Evolutionary conservation across 2,329 filamentous ascomycete species (phyloP).

Genomic region (Coniochaeta sp.): DNA sequence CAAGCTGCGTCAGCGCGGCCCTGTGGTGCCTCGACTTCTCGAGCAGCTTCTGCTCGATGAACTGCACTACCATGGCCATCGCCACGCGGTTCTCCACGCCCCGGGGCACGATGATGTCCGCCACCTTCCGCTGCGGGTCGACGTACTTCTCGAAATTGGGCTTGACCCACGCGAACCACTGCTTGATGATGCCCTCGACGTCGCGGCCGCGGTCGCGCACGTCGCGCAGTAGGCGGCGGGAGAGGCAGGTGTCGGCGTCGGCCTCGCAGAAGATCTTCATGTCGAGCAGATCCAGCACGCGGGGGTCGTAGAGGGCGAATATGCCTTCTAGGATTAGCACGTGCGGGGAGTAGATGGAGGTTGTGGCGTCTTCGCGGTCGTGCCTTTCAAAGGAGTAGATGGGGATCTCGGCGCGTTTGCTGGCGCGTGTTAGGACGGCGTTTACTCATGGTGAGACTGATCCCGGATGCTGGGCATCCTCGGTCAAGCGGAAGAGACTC

Average conservation of each 20-base stretch:
- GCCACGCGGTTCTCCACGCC: slow-evolving; percentile 93
- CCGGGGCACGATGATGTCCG: slow-evolving; percentile 91
- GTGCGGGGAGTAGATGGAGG: slow-evolving; percentile 90
- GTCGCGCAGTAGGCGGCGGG: slow-evolving; percentile 79
- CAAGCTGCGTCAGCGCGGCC: slow-evolving; percentile 68
- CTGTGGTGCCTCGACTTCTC: slow-evolving; percentile 82
- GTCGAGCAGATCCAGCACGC: slow-evolving; percentile 80
- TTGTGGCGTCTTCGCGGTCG: slow-evolving; percentile 69
- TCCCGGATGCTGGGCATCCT: slow-evolving; percentile 8
- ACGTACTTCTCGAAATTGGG: slow-evolving; percentile 95
- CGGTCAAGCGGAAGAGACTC: slow-evolving; percentile 25
- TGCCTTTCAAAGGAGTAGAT: slow-evolving; percentile 95
- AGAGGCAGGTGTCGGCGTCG: slow-evolving; percentile 88
- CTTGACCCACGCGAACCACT: slow-evolving; percentile 96
- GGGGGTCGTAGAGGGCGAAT: slow-evolving; percentile 82
- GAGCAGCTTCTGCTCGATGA: slow-evolving; percentile 79
- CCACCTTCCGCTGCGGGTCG: slow-evolving; percentile 81
- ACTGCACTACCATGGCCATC: slow-evolving; percentile 90
- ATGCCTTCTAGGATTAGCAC: slow-evolving; percentile 95
- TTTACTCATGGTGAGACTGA: neutral
- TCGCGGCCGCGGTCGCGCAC: slow-evolving; percentile 84
- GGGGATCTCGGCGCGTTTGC: slow-evolving; percentile 83
- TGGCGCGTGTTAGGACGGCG: slow-evolving; percentile 23
- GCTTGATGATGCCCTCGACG: slow-evolving; percentile 92
- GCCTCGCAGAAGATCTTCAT: slow-evolving; percentile 98